These are phyloP conservation scores for Metschnikowia lunata DNA, from an alignment of 805 yeast species.

Conservation along the genomic window DNA sequence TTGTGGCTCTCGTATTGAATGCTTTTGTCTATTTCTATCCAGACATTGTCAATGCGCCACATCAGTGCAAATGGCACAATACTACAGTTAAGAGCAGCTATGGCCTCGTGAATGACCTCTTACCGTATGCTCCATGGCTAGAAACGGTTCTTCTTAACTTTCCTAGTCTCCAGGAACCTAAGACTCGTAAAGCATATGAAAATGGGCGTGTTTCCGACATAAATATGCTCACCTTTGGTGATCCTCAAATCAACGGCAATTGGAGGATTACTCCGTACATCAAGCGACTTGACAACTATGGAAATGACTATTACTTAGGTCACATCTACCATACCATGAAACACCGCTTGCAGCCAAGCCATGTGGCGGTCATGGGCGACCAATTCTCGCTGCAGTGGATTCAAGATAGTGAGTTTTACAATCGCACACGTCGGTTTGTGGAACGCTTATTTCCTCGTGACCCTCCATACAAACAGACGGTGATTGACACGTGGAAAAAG, in stretches of 20 bases:
- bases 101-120: conserved; percentile 11
- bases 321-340: conserved; percentile 73
- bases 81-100: conserved; percentile 12
- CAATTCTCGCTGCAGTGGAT: conserved; percentile 94
- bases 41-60: conserved; percentile 43
- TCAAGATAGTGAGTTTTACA: conserved; percentile 75
- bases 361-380: conserved; percentile 90
- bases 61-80: conserved; percentile 58
- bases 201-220: conserved; percentile 41
- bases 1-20: conserved; percentile 47
- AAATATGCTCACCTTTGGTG: conserved; percentile 81
- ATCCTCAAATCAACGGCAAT: conserved; percentile 93
- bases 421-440: conserved; percentile 70
- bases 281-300: conserved; percentile 76
- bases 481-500: conserved; percentile 41
- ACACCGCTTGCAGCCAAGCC: conserved; percentile 62
- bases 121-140: conserved; percentile 11
- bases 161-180: conserved; percentile 18
- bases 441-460: conserved; percentile 66
- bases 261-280: conserved; percentile 68
- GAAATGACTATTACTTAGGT: conserved; percentile 85
- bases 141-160: conserved; percentile 20
- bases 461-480: conserved; percentile 44
- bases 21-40: conserved; percentile 74
- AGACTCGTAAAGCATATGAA: conserved; percentile 6